Conservation (phyloP, 257 asterid species). For the Echium plantagineum region DNA sequence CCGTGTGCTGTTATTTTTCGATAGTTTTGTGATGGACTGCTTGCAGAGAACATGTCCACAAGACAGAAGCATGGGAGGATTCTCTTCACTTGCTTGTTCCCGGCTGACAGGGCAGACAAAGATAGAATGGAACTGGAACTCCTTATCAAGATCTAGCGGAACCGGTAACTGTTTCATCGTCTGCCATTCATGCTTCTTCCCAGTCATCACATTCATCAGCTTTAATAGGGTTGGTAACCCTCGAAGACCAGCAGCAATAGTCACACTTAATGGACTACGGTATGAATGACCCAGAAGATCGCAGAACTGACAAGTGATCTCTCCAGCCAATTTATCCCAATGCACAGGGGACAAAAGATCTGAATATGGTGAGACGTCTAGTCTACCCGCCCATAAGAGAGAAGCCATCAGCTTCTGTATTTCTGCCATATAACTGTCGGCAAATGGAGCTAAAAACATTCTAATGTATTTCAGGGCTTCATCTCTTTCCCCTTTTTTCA, state of each 20-base stretch:
- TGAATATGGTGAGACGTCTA: conserved; percentile 10
- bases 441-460: conserved; percentile 7
- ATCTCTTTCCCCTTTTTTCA: conserved; percentile 5
- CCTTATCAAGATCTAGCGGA: conserved; percentile 6
- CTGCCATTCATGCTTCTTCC: conserved; percentile 6
- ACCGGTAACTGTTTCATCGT: conserved; percentile 11
- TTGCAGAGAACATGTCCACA: conserved; percentile 12
- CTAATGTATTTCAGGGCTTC: conserved; percentile 8
- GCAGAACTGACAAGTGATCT: conserved; percentile 8
- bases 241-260: conserved; percentile 8
- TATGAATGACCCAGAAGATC: conserved; percentile 7
- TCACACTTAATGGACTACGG: conserved; percentile 7
- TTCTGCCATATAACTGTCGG: conserved; percentile 8
- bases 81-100: conserved; percentile 10
- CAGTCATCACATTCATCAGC: conserved; percentile 11
- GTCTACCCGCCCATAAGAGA: conserved; percentile 11
- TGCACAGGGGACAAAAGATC: conserved; percentile 5
- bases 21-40: conserved; percentile 11
- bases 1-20: conserved; percentile 6
- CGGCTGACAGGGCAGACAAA: conserved; percentile 12
- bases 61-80: conserved; percentile 9
- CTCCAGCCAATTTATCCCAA: conserved; percentile 10
- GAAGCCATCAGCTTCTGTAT: conserved; percentile 12
- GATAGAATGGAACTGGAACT: conserved; percentile 10
- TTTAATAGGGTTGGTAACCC: conserved; percentile 12